These are phyloP conservation scores for Aureobasidium sp. DNA, from an alignment of 2,329 filamentous ascomycete species.

Conservation along the genomic window DNA sequence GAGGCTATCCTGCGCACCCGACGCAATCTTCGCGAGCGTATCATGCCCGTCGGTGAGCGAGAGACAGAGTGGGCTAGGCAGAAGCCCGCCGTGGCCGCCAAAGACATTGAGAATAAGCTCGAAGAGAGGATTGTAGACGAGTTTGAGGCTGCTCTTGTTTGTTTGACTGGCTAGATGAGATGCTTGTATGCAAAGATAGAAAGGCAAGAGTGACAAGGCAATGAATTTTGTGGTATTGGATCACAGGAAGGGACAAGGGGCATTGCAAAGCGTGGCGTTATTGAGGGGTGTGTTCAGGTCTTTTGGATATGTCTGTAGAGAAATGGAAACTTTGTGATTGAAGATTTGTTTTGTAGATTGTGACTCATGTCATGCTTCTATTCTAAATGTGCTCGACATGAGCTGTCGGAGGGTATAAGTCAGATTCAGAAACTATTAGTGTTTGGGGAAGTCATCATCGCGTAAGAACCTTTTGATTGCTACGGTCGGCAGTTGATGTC, in stretches of 20 bases:
- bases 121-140: constrained; percentile 69
- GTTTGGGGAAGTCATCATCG: no score
- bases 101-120: constrained; percentile 52
- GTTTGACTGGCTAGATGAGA: constrained; percentile 6
- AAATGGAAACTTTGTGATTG: not conserved
- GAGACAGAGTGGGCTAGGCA: constrained; percentile 55
- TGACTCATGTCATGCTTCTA: no score
- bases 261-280: constrained; percentile 5
- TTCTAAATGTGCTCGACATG: no score
- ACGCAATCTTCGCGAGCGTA: constrained; percentile 60
- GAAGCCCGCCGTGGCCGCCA: constrained; percentile 26
- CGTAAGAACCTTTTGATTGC: no score
- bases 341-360: not conserved
- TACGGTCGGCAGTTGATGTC: no score
- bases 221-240: not conserved
- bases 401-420: no score
- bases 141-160: constrained; percentile 40
- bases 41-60: constrained; percentile 63
- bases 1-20: constrained; percentile 63
- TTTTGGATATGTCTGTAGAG: not conserved
- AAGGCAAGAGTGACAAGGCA: not conserved
- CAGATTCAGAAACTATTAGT: no score
- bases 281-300: not conserved
- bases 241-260: not conserved
- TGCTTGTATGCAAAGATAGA: not conserved